Evolutionary conservation across 345 rosid species (phyloP), one percentile per base, ranked within the genome.

Genomic region (Trapa bicornis): DNA sequence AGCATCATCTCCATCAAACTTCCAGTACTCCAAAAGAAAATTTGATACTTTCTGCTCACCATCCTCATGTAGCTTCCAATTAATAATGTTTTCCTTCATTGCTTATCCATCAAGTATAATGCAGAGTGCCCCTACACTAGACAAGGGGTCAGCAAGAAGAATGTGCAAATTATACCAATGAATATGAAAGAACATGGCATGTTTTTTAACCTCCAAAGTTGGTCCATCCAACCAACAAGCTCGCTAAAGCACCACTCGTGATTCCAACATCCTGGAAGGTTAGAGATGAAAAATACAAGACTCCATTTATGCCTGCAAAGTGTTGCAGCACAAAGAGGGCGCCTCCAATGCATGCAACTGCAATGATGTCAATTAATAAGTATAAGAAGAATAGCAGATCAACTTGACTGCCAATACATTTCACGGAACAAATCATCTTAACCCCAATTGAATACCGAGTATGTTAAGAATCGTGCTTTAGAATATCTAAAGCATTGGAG

Each of bases 221-320:
- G 56, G 84, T 79, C 56, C 84, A 53, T 70, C 96, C 96, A 61
- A 85, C 81, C 72, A 72, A 84, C 68, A 81, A 78, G 77, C 88
- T 89, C 45, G 91, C 87, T 65, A 79, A 78, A 75, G 86, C 81
- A 68, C 84, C 75, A 61, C 77, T 80, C 33, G 85, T 53, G 65
- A 89, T 78, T 68, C 96, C 96, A 70, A 83, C 91, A 74, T 84
- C 83, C 76, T 78, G 78, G 74, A 87, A 87, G 48, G 91, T 87
- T 78, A 87, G 72, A 61, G 96, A 87, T 38, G 93, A 89, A 79
- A 87, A 89, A 75, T 89, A 89, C 39, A 89, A 87, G 64, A 89
- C 89, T 70, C 89, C 96, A 56, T 89, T 89, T 75, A 89, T 87
- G 54, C 96, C 96, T 4, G 93, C 93, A 75, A 89, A 85, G 72